Base-by-base conservation (phyloP, 78 protist genomes). In the Dictyostelium citrinum region DNA sequence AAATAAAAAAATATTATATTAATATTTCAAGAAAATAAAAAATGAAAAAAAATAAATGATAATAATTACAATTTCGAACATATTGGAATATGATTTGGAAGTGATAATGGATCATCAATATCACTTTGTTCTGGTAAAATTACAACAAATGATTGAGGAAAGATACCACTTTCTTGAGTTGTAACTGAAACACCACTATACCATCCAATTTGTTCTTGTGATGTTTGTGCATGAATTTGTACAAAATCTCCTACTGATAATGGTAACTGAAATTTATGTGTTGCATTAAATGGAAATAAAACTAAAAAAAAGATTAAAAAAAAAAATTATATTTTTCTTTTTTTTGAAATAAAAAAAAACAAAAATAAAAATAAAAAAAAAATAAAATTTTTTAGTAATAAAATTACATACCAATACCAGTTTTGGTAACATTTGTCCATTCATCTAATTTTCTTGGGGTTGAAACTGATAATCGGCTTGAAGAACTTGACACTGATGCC, bases 231-330 rank as follows among this genome's bases (percentile, higher is more conserved):
- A 68, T 88, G 81, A n/a, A 88, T 88, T 35, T 88, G 93, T 1
- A 88, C 93, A 39, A 88, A 67, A 78, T 88, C 93, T 22, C 93
- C 93, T n/a, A 88, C 93, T 43, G 93, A 88, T 22, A 88, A 76
- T 43, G 93, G 93, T 67, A 88, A 67, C 79, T 88, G 93, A 64
- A 88, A 88, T 78, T 88, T 88, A 78, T 88, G 93, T 24, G 84
- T 77, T 27, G 93, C 93, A 88, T 78, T 88, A 33, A 88, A 88
- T 64, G 93, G 93, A 39, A 78, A 88, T 72, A 88, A 67, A 27
- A 88, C 93, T 24, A 84, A 61, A 7, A 2, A n/a, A 24, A n/a
- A n/a, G 24, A n/a, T 61, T n/a, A 61, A 27, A 24, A 51, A 17
- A 17, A 51, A 49, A 16, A 49, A 16, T 49, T 16, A 49, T n/a